Base-by-base conservation (phyloP, 2,329 filamentous ascomycete genomes). In the Fusarium musae region DNA sequence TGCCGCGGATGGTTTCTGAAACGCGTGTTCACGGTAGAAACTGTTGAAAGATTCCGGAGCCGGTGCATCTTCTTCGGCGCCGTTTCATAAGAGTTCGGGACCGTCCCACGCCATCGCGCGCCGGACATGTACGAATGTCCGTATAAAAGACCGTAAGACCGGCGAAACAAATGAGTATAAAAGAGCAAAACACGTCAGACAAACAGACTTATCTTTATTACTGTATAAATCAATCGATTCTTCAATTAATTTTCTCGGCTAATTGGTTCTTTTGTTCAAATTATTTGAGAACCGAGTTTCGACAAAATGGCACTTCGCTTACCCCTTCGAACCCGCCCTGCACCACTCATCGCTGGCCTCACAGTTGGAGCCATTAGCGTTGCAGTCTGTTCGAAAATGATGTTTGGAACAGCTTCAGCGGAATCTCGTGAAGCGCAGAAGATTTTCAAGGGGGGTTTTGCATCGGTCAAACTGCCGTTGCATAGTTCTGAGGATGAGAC, bases 401-500 rank as follows among this genome's bases (percentile, higher is more conserved):
- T 78, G 16, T 42, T 74, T n/a, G 68, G 71, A 8, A 75, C 53
- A 21, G 78, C 73, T 16, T 66, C 72, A 6, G 77, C 77, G 4
- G 72, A 78, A 15, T 73, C 75, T 0, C 53, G 57, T 28, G 40
- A 59, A 2, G 63, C 73, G 1, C 46, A 39, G 2, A 79, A 74
- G 67, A 60, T 80, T 2, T 84, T 85, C 64, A 80, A 80, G 5
- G 65, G 71, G 0, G 84, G 83, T 0, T 81, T 83, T 1, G 80
- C 82, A 0, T 86, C 89, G 74, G 80, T 85, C 7, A 85, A 83
- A 7, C 79, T 90, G 13, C 82, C 82, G 28, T 81, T 91, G 5
- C 81, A 88, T 63, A 88, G 86, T 71, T 81, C 84, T 16, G 85
- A 89, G 75, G 70, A 80, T 39, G 84, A 91, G 67, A 91, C 87